Percentiles rank a stretch among this genome's conserved stretches.
Conservation (phyloP, 805 yeast species). For the Myxozyma monticola region DNA sequence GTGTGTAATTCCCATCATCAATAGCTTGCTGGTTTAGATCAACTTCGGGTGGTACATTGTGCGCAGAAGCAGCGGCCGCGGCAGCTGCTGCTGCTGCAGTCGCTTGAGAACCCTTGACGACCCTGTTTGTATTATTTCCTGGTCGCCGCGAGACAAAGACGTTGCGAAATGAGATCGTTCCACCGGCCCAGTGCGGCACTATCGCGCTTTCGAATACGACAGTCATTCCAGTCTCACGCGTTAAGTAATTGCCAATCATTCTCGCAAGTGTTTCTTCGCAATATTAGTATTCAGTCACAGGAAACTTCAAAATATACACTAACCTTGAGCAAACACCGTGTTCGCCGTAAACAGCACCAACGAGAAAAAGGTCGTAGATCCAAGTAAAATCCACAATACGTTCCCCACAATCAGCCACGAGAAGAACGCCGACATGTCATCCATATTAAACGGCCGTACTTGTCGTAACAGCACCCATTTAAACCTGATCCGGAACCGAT, state of each 20-base stretch:
- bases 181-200: slow-evolving; percentile 90
- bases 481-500: slow-evolving; percentile 49
- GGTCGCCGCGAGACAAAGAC: slow-evolving; percentile 89
- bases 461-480: slow-evolving; percentile 78
- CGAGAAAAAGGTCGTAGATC: slow-evolving; percentile 91
- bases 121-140: slow-evolving; percentile 46
- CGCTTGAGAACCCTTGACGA: slow-evolving; percentile 70
- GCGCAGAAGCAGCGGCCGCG: slow-evolving; percentile 30
- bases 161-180: slow-evolving; percentile 77
- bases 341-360: slow-evolving; percentile 72
- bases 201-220: slow-evolving; percentile 92
- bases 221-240: slow-evolving; percentile 75
- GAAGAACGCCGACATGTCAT: slow-evolving; percentile 84
- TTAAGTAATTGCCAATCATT: slow-evolving; percentile 75
- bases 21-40: slow-evolving; percentile 42
- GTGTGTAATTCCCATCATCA: slow-evolving; percentile 90
- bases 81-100: slow-evolving; percentile 65
- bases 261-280: slow-evolving; percentile 69
- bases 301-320: neutral
- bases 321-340: slow-evolving; percentile 74
- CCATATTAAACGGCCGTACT: slow-evolving; percentile 84
- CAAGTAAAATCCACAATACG: slow-evolving; percentile 71
- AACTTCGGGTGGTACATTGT: slow-evolving; percentile 7
- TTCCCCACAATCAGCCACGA: slow-evolving; percentile 93
- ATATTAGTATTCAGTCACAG: neutral